These are phyloP conservation scores for Scedosporium minutisporum DNA, from an alignment of 2,329 filamentous ascomycete genomes.

Conservation along the genomic window DNA sequence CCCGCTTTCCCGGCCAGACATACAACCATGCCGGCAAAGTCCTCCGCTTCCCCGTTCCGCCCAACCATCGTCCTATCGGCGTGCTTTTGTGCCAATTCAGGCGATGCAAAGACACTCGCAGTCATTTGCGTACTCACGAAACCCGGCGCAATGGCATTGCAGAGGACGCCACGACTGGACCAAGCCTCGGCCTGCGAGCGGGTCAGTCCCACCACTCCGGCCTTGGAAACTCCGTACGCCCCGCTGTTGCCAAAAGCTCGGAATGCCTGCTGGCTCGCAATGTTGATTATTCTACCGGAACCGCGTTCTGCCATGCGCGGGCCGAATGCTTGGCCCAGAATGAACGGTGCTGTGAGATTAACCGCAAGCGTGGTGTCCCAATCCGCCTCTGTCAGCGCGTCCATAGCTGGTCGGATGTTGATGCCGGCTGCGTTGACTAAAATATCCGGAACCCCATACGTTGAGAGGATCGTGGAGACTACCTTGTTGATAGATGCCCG, in stretches of 20 bases:
- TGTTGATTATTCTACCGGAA: slow-evolving; percentile 23
- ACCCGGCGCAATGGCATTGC: slow-evolving; percentile 23
- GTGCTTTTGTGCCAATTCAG: slow-evolving; percentile 14
- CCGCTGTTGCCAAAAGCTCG: slow-evolving; percentile 22
- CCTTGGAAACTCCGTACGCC: slow-evolving; percentile 22
- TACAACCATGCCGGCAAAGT: slow-evolving; percentile 21
- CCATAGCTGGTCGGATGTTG: slow-evolving; percentile 20
- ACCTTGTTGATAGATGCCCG: slow-evolving; percentile 14
- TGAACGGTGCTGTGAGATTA: slow-evolving; percentile 23
- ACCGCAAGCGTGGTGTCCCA: slow-evolving; percentile 22
- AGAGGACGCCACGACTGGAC: slow-evolving; percentile 22
- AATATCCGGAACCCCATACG: slow-evolving; percentile 20
- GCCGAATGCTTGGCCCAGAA: slow-evolving; percentile 21
- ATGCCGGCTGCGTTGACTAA: slow-evolving; percentile 22
- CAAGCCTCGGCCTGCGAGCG: slow-evolving; percentile 24
- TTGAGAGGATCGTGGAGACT: slow-evolving; percentile 2
- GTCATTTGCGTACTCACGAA: slow-evolving; percentile 20
- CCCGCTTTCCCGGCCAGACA: slow-evolving; percentile 22
- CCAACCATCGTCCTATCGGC: slow-evolving; percentile 20
- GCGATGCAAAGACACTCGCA: slow-evolving; percentile 13
- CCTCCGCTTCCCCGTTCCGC: slow-evolving; percentile 19
- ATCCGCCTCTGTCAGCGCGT: slow-evolving; percentile 15
- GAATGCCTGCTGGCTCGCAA: slow-evolving; percentile 22
- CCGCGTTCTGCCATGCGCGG: slow-evolving; percentile 21
- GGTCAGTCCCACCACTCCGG: slow-evolving; percentile 20